phyloP scores from a whole-genome alignment of 768 basidiomycete species.

The Kwoniella heveanensis region DNA sequence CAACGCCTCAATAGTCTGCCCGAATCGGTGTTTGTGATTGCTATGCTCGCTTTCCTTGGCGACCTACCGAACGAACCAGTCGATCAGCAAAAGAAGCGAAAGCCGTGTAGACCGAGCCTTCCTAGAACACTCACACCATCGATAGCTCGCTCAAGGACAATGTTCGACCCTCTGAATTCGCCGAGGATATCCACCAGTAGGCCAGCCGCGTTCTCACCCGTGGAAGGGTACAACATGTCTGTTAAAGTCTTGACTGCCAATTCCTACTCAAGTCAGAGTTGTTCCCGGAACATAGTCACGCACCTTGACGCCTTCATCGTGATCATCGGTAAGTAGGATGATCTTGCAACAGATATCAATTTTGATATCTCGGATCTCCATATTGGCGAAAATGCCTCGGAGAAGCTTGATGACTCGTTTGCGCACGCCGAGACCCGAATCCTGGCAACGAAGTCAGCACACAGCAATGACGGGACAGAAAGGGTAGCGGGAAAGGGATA shows the following conservation, averaged over 20 bases:
- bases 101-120: no score
- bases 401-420: constrained; percentile 96
- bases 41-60: constrained; percentile 19
- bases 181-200: constrained; percentile 84
- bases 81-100: no score
- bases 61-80: no score
- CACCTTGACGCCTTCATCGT: constrained; percentile 87
- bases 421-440: constrained; percentile 88
- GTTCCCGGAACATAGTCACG: constrained; percentile 7
- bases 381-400: constrained; percentile 73
- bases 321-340: constrained; percentile 81
- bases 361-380: constrained; percentile 64
- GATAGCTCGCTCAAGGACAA: constrained; percentile 79
- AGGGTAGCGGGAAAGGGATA: no score
- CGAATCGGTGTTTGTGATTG: constrained; percentile 22
- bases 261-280: constrained; percentile 59
- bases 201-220: constrained; percentile 60
- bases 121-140: constrained; percentile 62
- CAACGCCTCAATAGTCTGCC: constrained; percentile 77
- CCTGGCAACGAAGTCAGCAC: constrained; percentile 61
- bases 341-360: constrained; percentile 81
- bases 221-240: constrained; percentile 75
- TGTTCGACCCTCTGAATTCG: constrained; percentile 78
- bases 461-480: neutral
- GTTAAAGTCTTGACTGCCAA: constrained; percentile 85